Evolutionary conservation across 2,329 filamentous ascomycete genomes (phyloP), one percentile per base, ranked within the genome.

Genomic region (Fusarium euwallaceae): DNA sequence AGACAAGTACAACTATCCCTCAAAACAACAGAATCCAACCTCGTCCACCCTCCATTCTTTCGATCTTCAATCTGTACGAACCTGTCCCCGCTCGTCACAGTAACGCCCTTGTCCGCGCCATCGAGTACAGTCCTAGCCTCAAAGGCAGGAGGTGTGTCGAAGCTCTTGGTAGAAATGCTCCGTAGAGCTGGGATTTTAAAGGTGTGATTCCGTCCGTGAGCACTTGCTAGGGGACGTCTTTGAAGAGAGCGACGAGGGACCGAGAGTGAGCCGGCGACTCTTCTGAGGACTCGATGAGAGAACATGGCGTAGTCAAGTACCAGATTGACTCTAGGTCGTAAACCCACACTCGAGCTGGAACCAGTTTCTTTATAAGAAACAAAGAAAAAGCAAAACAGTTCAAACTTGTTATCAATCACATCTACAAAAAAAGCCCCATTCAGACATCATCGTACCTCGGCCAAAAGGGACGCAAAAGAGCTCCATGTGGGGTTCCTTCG

Each of bases 1-100:
- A 80, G 66, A 75, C 90, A 92, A 39, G 82, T 79, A 76, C 90
- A 92, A 22, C 83, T 82, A 74, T 92, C 90, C 29, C 90, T 89
- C 17, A 91, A 81, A 66, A 80, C 69, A 8, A 76, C 65, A 0
- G 80, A 73, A 36, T 79, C 76, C 9, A 83, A 73, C 9, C 75
- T 70, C n/a, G 74, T 64, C 66, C 78, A 76, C 8, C 77, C 71
- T 7, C 76, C 74, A 4, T 70, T 36, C 9, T 66, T 73, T 3
- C 68, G 63, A 17, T 74, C 71, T 16, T 75, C 69, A n/a, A 81
- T 69, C 16, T 81, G 78, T 8, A 83, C 64, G 39, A 78, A 80
- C 45, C 75, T 73, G 14, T 71, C 59, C 7, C 76, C 75, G 66
- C 77, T 81, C 12, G 80, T 78, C 29, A 82, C 53, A 6, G 68